phyloP scores from a whole-genome alignment of 1,284 basidiomycete species.

The Singerocomus rubriflavus region DNA sequence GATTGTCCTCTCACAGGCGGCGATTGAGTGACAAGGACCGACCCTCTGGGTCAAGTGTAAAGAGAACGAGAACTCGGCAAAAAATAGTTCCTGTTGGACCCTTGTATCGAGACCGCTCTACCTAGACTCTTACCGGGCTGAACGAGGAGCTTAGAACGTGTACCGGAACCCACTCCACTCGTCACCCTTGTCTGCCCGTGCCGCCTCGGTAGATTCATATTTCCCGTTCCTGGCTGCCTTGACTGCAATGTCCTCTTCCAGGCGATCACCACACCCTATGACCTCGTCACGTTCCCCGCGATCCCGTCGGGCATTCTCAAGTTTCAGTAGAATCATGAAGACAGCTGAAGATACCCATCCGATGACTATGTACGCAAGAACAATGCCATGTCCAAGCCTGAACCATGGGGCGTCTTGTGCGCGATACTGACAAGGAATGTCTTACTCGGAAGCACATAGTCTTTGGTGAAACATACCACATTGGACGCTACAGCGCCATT shows the following conservation, averaged over 20 bases:
- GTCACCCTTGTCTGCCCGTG: constrained; percentile 44
- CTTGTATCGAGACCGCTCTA: not conserved
- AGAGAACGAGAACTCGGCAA: not conserved
- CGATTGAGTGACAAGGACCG: not conserved
- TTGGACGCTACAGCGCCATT: constrained; percentile 48
- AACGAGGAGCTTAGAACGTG: constrained; percentile 20
- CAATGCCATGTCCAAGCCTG: constrained; percentile 48
- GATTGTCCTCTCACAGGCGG: not conserved
- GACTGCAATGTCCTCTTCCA: constrained; percentile 8
- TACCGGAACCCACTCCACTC: constrained; percentile 49
- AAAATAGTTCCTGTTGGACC: not conserved
- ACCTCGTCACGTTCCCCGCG: constrained; percentile 48
- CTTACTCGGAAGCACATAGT: constrained; percentile 16
- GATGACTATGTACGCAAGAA: constrained; percentile 48
- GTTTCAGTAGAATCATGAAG: constrained; percentile 37
- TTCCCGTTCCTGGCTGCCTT: constrained; percentile 34
- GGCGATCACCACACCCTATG: constrained; percentile 31
- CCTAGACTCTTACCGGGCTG: not conserved
- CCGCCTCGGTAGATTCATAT: constrained; percentile 39
- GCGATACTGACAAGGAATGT: constrained; percentile 31
- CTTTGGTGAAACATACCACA: constrained; percentile 34
- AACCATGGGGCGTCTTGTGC: constrained; percentile 44
- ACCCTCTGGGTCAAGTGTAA: not conserved
- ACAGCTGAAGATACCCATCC: constrained; percentile 41
- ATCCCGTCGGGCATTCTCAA: constrained; percentile 44